phyloP scores from a whole-genome alignment of 495 filamentous ascomycete genomes.

The Bacidia gigantensis region DNA sequence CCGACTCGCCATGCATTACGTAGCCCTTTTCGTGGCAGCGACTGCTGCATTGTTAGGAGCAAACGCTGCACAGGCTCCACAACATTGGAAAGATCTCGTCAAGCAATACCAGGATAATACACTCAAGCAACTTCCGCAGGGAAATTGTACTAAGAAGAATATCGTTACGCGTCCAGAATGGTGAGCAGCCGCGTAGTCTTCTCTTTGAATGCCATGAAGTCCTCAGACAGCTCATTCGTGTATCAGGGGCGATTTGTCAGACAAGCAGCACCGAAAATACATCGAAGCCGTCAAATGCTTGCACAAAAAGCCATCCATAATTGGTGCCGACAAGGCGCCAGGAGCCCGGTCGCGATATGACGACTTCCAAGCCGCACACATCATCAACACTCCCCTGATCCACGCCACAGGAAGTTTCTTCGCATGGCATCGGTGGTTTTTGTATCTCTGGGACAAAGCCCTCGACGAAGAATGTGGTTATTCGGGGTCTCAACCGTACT shows the following conservation, averaged over 20 bases:
- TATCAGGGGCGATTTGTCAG: slow-evolving; percentile 28
- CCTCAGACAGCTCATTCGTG: not conserved
- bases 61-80: too few species aligned
- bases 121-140: too few species aligned
- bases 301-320: slow-evolving; percentile 28
- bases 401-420: slow-evolving; percentile 37
- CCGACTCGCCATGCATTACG: too few species aligned
- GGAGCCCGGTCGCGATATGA: slow-evolving; percentile 37
- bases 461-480: slow-evolving; percentile 57
- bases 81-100: too few species aligned
- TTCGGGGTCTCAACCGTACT: slow-evolving; percentile 41
- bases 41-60: too few species aligned
- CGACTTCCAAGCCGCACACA: slow-evolving; percentile 38
- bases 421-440: slow-evolving; percentile 54
- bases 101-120: too few species aligned
- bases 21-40: too few species aligned
- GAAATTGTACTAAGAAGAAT: too few species aligned
- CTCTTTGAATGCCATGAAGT: too few species aligned
- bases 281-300: slow-evolving; percentile 36
- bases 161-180: too few species aligned
- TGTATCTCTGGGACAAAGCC: slow-evolving; percentile 45
- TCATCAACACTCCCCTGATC: too few species aligned
- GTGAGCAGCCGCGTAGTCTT: too few species aligned
- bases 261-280: slow-evolving; percentile 28
- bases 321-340: slow-evolving; percentile 29